Evolutionary conservation across 371 early-diverging fungal species (phyloP), one percentile per base, ranked within the genome.

Genomic region (Saksenaea oblongispora): DNA sequence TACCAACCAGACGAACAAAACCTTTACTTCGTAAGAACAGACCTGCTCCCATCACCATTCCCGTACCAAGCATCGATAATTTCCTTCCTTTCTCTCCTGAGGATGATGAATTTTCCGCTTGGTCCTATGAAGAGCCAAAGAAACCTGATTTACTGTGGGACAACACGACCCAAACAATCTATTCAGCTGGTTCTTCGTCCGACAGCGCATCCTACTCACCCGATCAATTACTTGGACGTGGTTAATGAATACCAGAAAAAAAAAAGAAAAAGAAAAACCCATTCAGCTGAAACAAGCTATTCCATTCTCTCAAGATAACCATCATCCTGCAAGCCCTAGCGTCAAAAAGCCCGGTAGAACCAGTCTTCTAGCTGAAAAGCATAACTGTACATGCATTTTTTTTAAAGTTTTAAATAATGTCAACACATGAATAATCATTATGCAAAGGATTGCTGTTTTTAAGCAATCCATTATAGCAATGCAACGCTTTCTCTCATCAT

Each of bases 41-140:
- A 37, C 70, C 70, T 1, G 62, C 63, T 13, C 59, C 59, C 31
- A 70, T 70, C 55, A 18, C 31, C 18, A 65, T 70, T 62, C 70
- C 70, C 15, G 5, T 22, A 2, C 34, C 59, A 0, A 14, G 13
- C 18, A 51, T 58, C 31, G 17, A 59, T 18, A 54, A 63, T 17
- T 51, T 60, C 31, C 34, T 70, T 17, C 31, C 41, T 5, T 31
- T 57, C 8, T 58, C 42, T 42, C 55, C 26, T 1, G 51, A 62
- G 4, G 54, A 63, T 10, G 60, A 67, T n/a, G 53, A 44, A 26
- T 67, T 39, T 36, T 67, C 68, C 14, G 41, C 68, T 3, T 67
- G 68, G 68, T 67, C 68, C 28, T 59, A 63, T 42, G 68, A 67
- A 24, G 65, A 61, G 60, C 61, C 59, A 3, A 18, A 34, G 0